phyloP scores from a whole-genome alignment of 768 basidiomycete genomes.

The Lactifluus subvellereus region DNA sequence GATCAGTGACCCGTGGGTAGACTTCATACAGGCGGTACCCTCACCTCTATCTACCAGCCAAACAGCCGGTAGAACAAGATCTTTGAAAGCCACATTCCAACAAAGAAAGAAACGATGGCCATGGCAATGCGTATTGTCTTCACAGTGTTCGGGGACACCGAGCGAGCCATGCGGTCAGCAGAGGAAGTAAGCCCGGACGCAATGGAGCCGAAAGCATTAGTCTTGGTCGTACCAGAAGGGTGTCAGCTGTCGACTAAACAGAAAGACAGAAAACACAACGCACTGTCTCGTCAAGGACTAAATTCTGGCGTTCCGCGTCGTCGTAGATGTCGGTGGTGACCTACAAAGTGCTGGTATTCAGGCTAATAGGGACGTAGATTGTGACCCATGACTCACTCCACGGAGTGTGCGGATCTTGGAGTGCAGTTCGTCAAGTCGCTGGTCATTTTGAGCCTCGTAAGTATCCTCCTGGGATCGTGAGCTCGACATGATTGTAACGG shows the following conservation, averaged over 20 bases:
- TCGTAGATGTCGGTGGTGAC: slow-evolving; percentile 85
- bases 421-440: slow-evolving; percentile 76
- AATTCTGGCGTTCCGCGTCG: slow-evolving; percentile 79
- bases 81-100: slow-evolving; percentile 32
- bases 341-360: slow-evolving; percentile 33
- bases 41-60: slow-evolving; percentile 1
- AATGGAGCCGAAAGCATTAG: slow-evolving; percentile 32
- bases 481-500: slow-evolving; percentile 18
- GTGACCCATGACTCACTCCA: slow-evolving; percentile 44
- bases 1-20: neutral
- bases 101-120: slow-evolving; percentile 27
- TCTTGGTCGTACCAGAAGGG: slow-evolving; percentile 19
- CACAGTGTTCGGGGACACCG: slow-evolving; percentile 30
- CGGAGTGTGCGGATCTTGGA: slow-evolving; percentile 77
- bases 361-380: neutral
- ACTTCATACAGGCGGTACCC: neutral
- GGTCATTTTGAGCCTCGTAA: slow-evolving; percentile 83
- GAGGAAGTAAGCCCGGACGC: slow-evolving; percentile 31
- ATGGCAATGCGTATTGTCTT: slow-evolving; percentile 23
- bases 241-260: neutral
- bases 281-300: slow-evolving; percentile 71
- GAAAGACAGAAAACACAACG: slow-evolving; percentile 25
- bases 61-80: slow-evolving; percentile 26
- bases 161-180: slow-evolving; percentile 30
- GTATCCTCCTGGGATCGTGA: slow-evolving; percentile 49